A percentile compares a stretch with the other conserved stretches of the same genome.
Conservation (phyloP, 768 basidiomycete genomes). For the Lactarius quietus region DNA sequence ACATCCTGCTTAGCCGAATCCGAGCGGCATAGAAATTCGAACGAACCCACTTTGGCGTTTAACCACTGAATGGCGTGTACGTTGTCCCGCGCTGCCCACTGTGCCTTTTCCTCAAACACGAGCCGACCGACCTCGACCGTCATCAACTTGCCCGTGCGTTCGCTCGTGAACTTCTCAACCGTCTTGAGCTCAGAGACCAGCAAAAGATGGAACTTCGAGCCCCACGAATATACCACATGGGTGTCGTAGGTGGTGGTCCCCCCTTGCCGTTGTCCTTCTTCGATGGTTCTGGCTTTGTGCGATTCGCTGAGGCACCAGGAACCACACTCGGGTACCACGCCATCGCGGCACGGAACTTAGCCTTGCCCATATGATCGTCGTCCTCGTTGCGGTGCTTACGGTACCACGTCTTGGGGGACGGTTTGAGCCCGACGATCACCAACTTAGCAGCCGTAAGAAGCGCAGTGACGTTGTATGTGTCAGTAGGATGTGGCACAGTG, state of each 20-base stretch:
- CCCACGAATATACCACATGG: slow-evolving; percentile 88
- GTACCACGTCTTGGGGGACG: slow-evolving; percentile 90
- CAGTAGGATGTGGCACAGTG: slow-evolving; percentile 66
- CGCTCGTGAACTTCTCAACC: slow-evolving; percentile 46
- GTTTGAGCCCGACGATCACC: slow-evolving; percentile 90
- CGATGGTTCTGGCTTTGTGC: slow-evolving; percentile 21
- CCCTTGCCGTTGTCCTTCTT: slow-evolving; percentile 30
- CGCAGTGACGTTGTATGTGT: slow-evolving; percentile 75
- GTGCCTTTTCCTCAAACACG: slow-evolving; percentile 55
- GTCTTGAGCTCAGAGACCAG: slow-evolving; percentile 58
- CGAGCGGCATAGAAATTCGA: slow-evolving; percentile 21
- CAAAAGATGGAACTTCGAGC: slow-evolving; percentile 58
- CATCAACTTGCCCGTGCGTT: slow-evolving; percentile 56
- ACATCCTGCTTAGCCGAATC: not conserved
- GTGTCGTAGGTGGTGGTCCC: slow-evolving; percentile 38
- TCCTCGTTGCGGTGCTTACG: slow-evolving; percentile 57
- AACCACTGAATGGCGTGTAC: slow-evolving; percentile 84
- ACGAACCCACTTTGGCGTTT: slow-evolving; percentile 73
- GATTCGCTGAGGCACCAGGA: slow-evolving; percentile 18
- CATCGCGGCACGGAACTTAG: slow-evolving; percentile 57
- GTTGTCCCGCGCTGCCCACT: slow-evolving; percentile 57
- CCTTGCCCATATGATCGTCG: slow-evolving; percentile 42
- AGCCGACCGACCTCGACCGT: slow-evolving; percentile 63
- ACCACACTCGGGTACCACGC: slow-evolving; percentile 79
- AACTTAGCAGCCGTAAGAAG: slow-evolving; percentile 88